Evolutionary conservation across 202 grass and related monocot genomes (phyloP).

Genomic region (Panicum virgatum): DNA sequence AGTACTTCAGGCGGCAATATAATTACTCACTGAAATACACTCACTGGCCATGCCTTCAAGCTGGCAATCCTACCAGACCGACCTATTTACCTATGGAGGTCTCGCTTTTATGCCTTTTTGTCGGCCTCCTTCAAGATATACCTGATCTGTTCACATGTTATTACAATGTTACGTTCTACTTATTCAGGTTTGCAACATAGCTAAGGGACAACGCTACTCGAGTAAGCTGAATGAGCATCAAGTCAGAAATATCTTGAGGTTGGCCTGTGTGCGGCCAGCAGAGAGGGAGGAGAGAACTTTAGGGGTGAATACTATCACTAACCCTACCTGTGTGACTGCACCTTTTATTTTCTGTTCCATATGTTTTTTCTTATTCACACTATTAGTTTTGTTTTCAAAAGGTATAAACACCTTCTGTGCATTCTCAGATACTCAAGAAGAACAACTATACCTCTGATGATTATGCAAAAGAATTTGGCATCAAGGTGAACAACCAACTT

Average conservation of each 20-base stretch:
- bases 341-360: not conserved
- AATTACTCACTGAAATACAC: constrained; percentile 35
- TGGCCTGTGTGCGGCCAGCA: constrained; percentile 58
- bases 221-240: constrained; percentile 68
- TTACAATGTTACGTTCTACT: not conserved
- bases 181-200: constrained; percentile 66
- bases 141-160: not conserved
- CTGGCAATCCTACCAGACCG: constrained; percentile 57
- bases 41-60: constrained; percentile 72
- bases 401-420: not conserved
- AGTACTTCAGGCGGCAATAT: constrained; percentile 70
- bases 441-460: constrained; percentile 40
- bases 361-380: not conserved
- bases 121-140: not conserved
- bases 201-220: constrained; percentile 59
- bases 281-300: constrained; percentile 52
- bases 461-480: constrained; percentile 52
- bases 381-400: not conserved
- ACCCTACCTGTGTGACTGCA: not conserved
- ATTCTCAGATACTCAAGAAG: constrained; percentile 33
- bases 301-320: constrained; percentile 30
- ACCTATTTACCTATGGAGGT: constrained; percentile 85
- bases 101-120: not conserved
- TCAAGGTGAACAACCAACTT: constrained; percentile 46
- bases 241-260: constrained; percentile 52